Percentiles rank a stretch among this genome's conserved stretches.
These are phyloP conservation scores for Aegle marmelos DNA, from an alignment of 345 rosid species.

Conservation along the genomic window DNA sequence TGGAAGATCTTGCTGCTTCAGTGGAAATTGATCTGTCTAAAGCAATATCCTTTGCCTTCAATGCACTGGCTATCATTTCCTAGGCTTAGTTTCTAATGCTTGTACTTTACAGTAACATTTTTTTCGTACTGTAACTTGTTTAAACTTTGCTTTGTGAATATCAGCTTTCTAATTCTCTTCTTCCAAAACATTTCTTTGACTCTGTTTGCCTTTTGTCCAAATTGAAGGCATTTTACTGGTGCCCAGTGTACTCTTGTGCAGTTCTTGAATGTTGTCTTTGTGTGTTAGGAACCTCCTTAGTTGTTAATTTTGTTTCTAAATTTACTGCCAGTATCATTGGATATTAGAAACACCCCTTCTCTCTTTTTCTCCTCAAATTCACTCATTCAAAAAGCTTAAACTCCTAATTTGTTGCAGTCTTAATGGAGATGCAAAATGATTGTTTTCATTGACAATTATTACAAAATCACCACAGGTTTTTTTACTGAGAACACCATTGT, in stretches of 20 bases:
- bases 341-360: not conserved
- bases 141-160: not conserved
- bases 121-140: not conserved
- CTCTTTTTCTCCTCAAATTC: not conserved
- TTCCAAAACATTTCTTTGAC: not conserved
- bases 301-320: not conserved
- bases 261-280: not conserved
- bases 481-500: slow-evolving; percentile 89
- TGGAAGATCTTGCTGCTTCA: slow-evolving; percentile 91
- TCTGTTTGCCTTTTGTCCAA: not conserved
- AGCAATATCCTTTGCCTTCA: slow-evolving; percentile 80
- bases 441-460: slow-evolving; percentile 52
- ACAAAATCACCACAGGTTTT: slow-evolving; percentile 89
- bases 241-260: not conserved
- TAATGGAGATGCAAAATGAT: not conserved
- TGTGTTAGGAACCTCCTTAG: too few relatives aligned
- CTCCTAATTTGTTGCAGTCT: not conserved
- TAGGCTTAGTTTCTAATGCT: not conserved
- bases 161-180: not conserved
- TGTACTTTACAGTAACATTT: not conserved
- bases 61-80: not conserved
- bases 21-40: slow-evolving; percentile 80
- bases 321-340: not conserved
- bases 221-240: not conserved
- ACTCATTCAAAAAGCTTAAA: not conserved